Base-by-base conservation (phyloP, 2,329 filamentous ascomycete genomes). In the Cryphonectria nitschkei region DNA sequence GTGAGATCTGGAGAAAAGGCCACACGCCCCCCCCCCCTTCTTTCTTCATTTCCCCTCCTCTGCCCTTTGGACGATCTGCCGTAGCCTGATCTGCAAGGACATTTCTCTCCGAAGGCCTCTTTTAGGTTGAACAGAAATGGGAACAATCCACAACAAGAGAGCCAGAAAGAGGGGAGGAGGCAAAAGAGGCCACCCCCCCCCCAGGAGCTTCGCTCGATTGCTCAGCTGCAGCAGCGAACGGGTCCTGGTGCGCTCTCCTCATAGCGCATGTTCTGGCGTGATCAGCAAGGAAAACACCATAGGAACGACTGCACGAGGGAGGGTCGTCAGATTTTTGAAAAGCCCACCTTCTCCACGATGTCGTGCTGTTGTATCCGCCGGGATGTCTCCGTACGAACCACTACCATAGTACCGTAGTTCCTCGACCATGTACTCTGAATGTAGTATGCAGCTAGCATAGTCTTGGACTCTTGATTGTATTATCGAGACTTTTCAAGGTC, bases 291-390 rank as follows among this genome's bases (percentile, higher is more conserved):
- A 29, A 58, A 58, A 29, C 26, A 58, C 65, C 50, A n/a, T 52
- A n/a, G 29, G 52, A 34, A 56, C 50, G 37, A 58, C 43, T 6
- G 50, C 32, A 52, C 34, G 50, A 58, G 58, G 39, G 65, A 58
- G 65, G 50, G 50, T 67, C 52, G 52, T 67, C 65, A 67, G 65
- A 67, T 34, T 58, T 70, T 65, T 68, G 69, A 68, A 61, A 52
- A 70, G 50, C 52, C 69, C 69, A 70, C 69, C 67, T 65, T 67
- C 69, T 65, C 69, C 69, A 68, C 67, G 65, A 58, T 68, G 69
- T 70, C 39, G 60, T 66, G 65, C 46, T 68, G 65, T 60, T 39
- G 69, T 60, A 64, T 66, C n/a, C 62, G 19, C 29, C 64, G 64
- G 64, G 64, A 13, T 39, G 14, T 37, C 64, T 54, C 46, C 29